These are phyloP conservation scores for Solanum microdontum DNA, from an alignment of 257 asterid genomes.

Conservation along the genomic window DNA sequence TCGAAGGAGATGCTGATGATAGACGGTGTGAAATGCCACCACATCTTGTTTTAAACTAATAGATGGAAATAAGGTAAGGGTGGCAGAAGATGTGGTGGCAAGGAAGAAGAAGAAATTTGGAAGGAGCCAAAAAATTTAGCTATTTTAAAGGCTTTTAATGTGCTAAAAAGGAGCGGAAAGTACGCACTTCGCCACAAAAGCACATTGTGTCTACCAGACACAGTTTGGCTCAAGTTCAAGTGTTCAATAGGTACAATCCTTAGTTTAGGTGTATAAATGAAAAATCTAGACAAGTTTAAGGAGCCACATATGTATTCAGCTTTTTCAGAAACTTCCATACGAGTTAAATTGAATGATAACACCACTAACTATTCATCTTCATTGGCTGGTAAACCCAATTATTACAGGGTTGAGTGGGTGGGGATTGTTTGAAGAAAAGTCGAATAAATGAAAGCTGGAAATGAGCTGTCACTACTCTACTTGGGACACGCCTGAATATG, in stretches of 20 bases:
- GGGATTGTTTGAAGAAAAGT: background rate
- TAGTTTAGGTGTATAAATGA: background rate
- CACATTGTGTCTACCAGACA: background rate
- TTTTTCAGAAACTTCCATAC: background rate
- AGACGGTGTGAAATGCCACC: background rate
- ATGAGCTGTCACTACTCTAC: background rate
- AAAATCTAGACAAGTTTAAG: background rate
- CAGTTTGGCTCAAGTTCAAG: background rate
- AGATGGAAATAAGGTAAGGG: background rate
- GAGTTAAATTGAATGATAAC: background rate
- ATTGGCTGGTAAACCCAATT: background rate
- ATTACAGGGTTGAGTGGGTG: background rate
- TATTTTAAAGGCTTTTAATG: background rate
- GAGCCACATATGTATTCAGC: background rate
- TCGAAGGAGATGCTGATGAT: background rate
- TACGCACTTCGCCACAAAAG: background rate
- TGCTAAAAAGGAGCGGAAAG: background rate
- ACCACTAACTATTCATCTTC: background rate
- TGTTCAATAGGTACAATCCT: background rate
- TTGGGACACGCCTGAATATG: background rate
- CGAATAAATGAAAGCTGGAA: background rate
- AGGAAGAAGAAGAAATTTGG: background rate
- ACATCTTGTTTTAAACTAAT: background rate
- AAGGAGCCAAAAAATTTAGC: background rate
- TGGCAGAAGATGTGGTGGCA: background rate